Base-by-base conservation (phyloP, 257 asterid species). In the Nicotiana obtusifolia region DNA sequence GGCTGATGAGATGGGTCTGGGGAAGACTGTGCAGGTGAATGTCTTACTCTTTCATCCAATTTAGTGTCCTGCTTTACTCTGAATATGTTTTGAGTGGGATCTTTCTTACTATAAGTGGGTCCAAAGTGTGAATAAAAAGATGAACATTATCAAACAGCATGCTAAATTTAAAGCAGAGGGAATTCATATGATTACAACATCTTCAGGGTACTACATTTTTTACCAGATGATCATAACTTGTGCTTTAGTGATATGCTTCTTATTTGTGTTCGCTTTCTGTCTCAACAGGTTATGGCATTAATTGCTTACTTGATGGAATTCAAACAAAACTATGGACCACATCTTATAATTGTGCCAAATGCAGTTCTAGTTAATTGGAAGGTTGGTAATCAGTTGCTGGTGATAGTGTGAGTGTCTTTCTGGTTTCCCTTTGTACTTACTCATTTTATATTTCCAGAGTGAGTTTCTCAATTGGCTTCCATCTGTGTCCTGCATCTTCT, bases 1-100 rank as follows among this genome's bases (percentile, higher is more conserved):
- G 92, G 99, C 99, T 54, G 99, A 96, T 89, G 99, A 96, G 91
- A 96, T 96, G 99, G 99, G 99, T 82, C 98, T 96, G 66, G 99
- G 99, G 83, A 96, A 96, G 95, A 96, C 99, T 83, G 99, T 96
- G 81, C 99, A 96, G 98, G 99, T 93, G 83, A 85, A 37, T 61
- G 47, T 15, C 60, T 49, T 49, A 49, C 80, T 37, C 62, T 49
- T 14, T 52, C 80, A 7, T 75, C 80, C 62, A 75, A 26, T 24
- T 28, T 75, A 1, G 37, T 15, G 80, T 47, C 62, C 62, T 49
- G 44, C 44, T 49, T 75, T 49, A 14, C 62, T 49, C 41, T 49
- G 80, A 14, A 52, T 52, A 52, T 52, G 19, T 52, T 11, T 52
- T 49, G 56, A 52, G 44, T 49, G 52, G 17, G 62, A 75, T 75